A percentile compares a stretch with the other conserved stretches of the same genome.
phyloP scores from a whole-genome alignment of 75 land plant genomes.

The Cryptomeria japonica region DNA sequence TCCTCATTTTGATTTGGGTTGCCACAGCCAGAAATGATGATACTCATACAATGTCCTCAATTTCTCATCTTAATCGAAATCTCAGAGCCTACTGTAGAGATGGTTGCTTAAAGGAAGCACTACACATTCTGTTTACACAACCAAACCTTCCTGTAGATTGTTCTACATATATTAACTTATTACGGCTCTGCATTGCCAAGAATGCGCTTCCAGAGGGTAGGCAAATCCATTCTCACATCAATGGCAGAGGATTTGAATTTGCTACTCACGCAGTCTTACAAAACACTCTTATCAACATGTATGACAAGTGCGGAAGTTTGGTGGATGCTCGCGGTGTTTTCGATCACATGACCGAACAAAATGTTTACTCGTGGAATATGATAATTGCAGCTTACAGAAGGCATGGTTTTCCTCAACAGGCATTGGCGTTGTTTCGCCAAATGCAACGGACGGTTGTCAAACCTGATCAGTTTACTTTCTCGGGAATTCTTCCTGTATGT shows the following conservation, averaged over 20 bases:
- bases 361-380: slow-evolving; percentile 15
- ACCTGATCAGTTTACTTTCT: slow-evolving; percentile 8
- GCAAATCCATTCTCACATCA: slow-evolving; percentile 4
- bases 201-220: neutral
- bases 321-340: slow-evolving; percentile 20
- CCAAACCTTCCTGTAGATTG: neutral
- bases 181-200: neutral
- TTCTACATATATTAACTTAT: neutral
- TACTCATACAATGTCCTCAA: neutral
- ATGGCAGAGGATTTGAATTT: neutral
- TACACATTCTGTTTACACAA: neutral
- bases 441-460: neutral
- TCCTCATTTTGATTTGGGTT: no score
- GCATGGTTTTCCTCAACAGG: neutral
- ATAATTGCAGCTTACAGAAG: slow-evolving; percentile 14
- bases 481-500: slow-evolving; percentile 5
- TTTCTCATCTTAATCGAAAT: neutral
- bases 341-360: neutral
- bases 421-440: slow-evolving; percentile 1
- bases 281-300: slow-evolving; percentile 13
- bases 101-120: neutral
- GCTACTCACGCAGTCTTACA: neutral
- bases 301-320: slow-evolving; percentile 20
- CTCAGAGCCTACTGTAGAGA: neutral
- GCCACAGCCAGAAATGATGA: no score